phyloP scores from a whole-genome alignment of 2,329 filamentous ascomycete genomes.

The Aspergillus persii region DNA sequence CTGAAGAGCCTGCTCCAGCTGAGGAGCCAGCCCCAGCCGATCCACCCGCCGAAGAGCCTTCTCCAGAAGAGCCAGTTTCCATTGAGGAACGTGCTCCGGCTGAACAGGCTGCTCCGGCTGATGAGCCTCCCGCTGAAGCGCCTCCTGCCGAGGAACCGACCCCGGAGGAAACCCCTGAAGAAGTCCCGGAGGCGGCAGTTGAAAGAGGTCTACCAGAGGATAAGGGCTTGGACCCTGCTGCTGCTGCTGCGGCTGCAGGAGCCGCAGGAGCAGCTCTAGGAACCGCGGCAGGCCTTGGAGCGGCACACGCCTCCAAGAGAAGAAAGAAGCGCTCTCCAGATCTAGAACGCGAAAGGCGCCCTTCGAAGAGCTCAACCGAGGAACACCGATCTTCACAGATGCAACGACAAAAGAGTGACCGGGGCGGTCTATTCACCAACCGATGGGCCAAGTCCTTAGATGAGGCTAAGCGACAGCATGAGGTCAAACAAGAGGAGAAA shows the following conservation, averaged over 20 bases:
- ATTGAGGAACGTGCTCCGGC: not conserved
- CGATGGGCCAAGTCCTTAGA: slow-evolving; percentile 36
- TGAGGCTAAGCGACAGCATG: slow-evolving; percentile 35
- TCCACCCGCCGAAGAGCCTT: slow-evolving; percentile 4
- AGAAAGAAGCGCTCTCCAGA: slow-evolving; percentile 32
- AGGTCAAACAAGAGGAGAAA: slow-evolving; percentile 23
- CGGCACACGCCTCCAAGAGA: slow-evolving; percentile 21
- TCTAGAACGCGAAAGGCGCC: slow-evolving; percentile 32
- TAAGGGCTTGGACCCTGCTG: not conserved
- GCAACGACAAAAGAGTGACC: slow-evolving; percentile 34
- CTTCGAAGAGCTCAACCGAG: slow-evolving; percentile 39
- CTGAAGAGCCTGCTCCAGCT: not conserved
- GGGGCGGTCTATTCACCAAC: slow-evolving; percentile 28
- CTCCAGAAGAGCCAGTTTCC: not conserved
- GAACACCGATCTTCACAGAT: slow-evolving; percentile 23
- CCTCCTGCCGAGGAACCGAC: slow-evolving; percentile 1
- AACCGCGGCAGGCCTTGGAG: slow-evolving; percentile 9
- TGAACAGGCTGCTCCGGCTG: slow-evolving; percentile 6
- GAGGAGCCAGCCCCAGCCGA: slow-evolving; percentile 4
- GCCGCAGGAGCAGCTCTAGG: slow-evolving; percentile 11
- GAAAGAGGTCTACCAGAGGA: slow-evolving; percentile 8
- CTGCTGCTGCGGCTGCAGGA: not conserved
- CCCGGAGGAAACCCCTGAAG: slow-evolving; percentile 7
- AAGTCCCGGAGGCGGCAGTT: not conserved
- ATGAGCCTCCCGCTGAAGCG: not conserved